Evolutionary conservation across 768 basidiomycete genomes (phyloP).

Genomic region (Tulasnella sp.): DNA sequence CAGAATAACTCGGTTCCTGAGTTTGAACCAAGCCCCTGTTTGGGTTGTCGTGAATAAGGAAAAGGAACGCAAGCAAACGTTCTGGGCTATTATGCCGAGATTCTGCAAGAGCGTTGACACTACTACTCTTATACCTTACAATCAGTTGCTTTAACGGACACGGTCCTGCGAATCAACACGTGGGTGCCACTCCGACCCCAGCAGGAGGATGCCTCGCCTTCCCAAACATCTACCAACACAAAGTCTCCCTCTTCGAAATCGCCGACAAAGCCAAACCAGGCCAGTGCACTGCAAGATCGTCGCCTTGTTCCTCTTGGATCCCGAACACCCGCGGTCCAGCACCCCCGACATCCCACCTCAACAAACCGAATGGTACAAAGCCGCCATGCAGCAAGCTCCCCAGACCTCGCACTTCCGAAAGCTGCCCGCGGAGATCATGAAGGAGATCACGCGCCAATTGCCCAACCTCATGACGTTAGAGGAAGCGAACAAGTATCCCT

Average conservation of each 20-base stretch:
- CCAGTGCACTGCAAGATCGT: conserved; percentile 24
- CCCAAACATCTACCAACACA: conserved; percentile 26
- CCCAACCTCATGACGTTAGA: conserved; percentile 8
- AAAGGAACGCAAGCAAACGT: too few species aligned
- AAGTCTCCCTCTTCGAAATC: conserved; percentile 17
- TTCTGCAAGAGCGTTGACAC: too few species aligned
- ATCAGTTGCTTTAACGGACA: too few species aligned
- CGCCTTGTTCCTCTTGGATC: conserved; percentile 18
- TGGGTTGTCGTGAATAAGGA: too few species aligned
- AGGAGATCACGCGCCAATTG: not conserved
- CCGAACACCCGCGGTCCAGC: not conserved
- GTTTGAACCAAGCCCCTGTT: too few species aligned
- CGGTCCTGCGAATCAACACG: not conserved
- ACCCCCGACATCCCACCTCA: conserved; percentile 20
- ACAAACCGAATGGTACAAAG: not conserved
- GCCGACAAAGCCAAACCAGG: conserved; percentile 17
- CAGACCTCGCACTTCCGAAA: not conserved
- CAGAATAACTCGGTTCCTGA: too few species aligned
- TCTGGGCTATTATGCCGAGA: too few species aligned
- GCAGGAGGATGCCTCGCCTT: conserved; percentile 22
- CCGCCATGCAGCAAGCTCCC: not conserved
- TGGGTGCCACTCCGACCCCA: not conserved
- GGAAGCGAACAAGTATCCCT: conserved; percentile 11
- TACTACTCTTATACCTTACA: too few species aligned
- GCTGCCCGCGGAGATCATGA: conserved; percentile 3